Base-by-base conservation (phyloP, 345 rosid species). In the Alliaria petiolata region DNA sequence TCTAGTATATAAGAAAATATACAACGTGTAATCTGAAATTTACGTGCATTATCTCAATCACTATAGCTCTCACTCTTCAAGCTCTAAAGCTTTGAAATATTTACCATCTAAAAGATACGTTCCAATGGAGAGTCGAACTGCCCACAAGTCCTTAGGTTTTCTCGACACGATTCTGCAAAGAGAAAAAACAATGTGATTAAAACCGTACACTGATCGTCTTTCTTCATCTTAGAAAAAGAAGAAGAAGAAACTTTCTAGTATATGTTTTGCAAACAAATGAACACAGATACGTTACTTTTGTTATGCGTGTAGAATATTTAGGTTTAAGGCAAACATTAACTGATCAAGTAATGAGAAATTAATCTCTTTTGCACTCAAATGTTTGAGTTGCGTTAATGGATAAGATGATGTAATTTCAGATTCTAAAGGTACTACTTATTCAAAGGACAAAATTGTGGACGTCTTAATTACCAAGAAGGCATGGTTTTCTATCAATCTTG, bases 61-160 rank as follows among this genome's bases (percentile, higher is more conserved):
- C n/a, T n/a, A n/a, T n/a, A n/a, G n/a, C n/a, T n/a, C n/a, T 58
- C 22, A 44, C 11, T 20, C 77, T 28, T 75, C 79, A 22, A 92
- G 78, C 43, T 86, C 85, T 42, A 90, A 60, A 5, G 95, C 86
- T 80, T 83, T 81, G 80, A 84, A 84, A 67, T 80, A 82, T 59
- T 84, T 84, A 16, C 80, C 74, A 25, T 84, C 85, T 4, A 85
- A 50, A 15, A 93, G 90, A 76, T 88, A 93, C 1, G 93, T 89
- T 22, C 96, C 95, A 39, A 91, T 79, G 15, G 87, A 74, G 25
- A 93, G 84, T 45, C 96, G 87, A 72, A 91, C 89, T 55, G 96
- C 97, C 97, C 97, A 91, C 61, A 89, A 85, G 60, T 93, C 97
- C 80, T 88, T 87, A 0, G 96, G 96, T 85, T 91, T 89, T 70